Base-by-base conservation (phyloP, 2,329 filamentous ascomycete species). In the Aschersonia sp. region DNA sequence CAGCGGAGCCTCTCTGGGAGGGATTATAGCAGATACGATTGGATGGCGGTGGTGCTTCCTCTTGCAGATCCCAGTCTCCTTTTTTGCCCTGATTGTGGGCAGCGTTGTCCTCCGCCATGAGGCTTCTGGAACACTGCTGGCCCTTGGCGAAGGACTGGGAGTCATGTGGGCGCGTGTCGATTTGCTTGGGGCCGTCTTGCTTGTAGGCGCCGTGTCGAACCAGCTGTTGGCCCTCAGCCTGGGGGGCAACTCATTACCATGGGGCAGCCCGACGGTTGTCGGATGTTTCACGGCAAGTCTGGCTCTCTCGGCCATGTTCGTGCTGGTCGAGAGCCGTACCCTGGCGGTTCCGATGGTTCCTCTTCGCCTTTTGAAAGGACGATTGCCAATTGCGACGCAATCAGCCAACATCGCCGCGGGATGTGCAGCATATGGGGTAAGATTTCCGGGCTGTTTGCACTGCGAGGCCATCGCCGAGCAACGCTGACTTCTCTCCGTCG, bases 1-100 rank as follows among this genome's bases (percentile, higher is more conserved):
- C 35, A 70, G 72, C 22, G 80, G 80, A 2, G 79, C 79, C 7
- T 77, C 77, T 0, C 71, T 83, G 44, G 81, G 81, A 4, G 81
- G 81, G 2, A 70, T 74, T 35, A 71, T 85, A 9, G 78, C 78
- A 30, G 79, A 84, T 53, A 66, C 63, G 2, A 67, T 85, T 29
- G 81, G 81, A 8, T 85, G 81, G 81, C 69, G 82, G 29, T 82
- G 76, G 72, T 81, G 76, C 48, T 84, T 83, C 50, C 56, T 80
- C 4, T 63, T 79, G 2, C 80, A 83, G 54, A 73, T 80, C 0
- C 79, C 79, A 0, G 58, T 83, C 0, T 79, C 76, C 0, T 50
- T 70, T 2, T 54, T 73, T n/a, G 78, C 77, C 0, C 64, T 81
- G 1, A 40, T 70, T 0, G 62, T 77, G 9, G 78, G 77, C 0